Evolutionary conservation across 2,329 filamentous ascomycete genomes (phyloP).

Genomic region (Neonectria punicea): DNA sequence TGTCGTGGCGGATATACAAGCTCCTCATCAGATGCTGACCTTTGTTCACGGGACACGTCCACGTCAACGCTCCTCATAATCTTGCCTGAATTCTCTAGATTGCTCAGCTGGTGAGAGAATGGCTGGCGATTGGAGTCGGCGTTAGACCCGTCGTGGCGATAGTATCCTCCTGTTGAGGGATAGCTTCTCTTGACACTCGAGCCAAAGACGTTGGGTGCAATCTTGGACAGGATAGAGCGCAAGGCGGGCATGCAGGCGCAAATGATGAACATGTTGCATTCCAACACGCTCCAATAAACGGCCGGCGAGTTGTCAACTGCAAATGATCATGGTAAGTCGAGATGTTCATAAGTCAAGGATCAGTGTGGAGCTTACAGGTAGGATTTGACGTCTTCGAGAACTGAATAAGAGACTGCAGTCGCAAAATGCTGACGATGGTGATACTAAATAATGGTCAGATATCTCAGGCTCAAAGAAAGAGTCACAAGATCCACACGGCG

Average conservation of each 20-base stretch:
- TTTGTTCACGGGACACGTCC: slow-evolving; percentile 5
- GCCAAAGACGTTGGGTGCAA: slow-evolving; percentile 19
- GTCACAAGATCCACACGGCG: too few relatives aligned
- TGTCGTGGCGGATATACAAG: slow-evolving; percentile 14
- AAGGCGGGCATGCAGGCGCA: slow-evolving; percentile 20
- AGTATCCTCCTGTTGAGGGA: slow-evolving; percentile 12
- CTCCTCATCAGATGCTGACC: slow-evolving; percentile 18
- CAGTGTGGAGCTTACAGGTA: not conserved
- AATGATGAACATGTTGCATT: slow-evolving; percentile 24
- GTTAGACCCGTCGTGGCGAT: slow-evolving; percentile 13
- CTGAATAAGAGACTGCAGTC: slow-evolving; percentile 2
- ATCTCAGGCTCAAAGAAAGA: not conserved
- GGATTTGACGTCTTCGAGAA: slow-evolving; percentile 3
- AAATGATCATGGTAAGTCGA: not conserved
- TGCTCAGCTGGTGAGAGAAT: not conserved
- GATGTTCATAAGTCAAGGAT: too few relatives aligned
- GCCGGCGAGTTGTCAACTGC: slow-evolving; percentile 20
- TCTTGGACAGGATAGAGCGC: slow-evolving; percentile 8
- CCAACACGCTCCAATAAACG: slow-evolving; percentile 25
- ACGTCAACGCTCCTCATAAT: slow-evolving; percentile 17
- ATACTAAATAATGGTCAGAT: slow-evolving; percentile 1
- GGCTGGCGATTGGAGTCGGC: slow-evolving; percentile 6
- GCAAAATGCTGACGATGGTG: slow-evolving; percentile 7
- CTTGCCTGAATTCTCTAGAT: slow-evolving; percentile 2
- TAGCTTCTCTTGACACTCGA: slow-evolving; percentile 10